Base-by-base conservation (phyloP, 352 stramenopile species). In the Phytophthora agathidicida region DNA sequence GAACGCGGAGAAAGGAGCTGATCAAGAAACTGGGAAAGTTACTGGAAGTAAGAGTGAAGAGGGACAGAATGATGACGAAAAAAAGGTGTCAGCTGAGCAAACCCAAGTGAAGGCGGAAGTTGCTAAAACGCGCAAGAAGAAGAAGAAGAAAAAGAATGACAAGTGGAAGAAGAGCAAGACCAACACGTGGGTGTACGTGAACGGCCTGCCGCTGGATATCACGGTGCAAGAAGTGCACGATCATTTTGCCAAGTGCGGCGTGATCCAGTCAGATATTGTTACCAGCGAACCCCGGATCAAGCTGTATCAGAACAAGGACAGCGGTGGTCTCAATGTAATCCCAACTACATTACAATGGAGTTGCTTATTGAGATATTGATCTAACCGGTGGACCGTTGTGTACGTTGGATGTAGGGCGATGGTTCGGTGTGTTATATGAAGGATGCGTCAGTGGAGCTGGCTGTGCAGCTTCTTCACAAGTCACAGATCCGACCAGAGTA, bases 111-210 rank as follows among this genome's bases (percentile, higher is more conserved):
- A 55, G 3, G 32, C 23, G 26, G 47, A 66, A 17, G 44, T 46
- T 48, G 70, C 35, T 35, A 77, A 77, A 41, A 89, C 87, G 57
- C 63, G 54, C 16, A 93, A 84, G 41, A 87, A 83, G 52, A 96
- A 93, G 55, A 90, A 93, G 17, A 89, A 89, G 41, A 83, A 88
- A 42, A 87, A 96, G 28, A 88, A 68, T 24, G 80, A 94, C 17
- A 87, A 89, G 61, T 89, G 73, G 82, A 92, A 91, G 55, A 75
- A 79, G 27, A 83, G 71, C 44, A 97, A 97, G 71, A 80, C 63
- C 3, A 94, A 95, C 45, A 96, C 89, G 58, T 99, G 96, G 96
- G 88, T 98, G 16, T 99, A 99, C 59, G 83, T 99, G 23, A 97
- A 96, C 28, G 96, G 96, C 16, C 73, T 99, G 27, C 97, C 97